Conservation (phyloP, 768 basidiomycete genomes). For the Kwoniella sp. region DNA sequence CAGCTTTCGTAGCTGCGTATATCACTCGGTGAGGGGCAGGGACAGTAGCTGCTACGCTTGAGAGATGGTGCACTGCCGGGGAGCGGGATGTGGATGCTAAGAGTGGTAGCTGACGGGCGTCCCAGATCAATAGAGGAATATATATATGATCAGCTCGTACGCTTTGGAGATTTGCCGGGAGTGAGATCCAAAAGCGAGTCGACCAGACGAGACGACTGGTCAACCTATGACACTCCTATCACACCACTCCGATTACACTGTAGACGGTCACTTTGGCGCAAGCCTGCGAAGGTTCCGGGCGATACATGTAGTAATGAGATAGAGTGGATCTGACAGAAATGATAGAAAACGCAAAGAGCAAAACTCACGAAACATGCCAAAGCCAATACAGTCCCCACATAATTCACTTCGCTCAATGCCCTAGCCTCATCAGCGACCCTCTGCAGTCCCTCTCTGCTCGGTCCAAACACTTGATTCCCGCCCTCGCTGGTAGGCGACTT, state of each 20-base stretch:
- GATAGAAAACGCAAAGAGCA: conserved; percentile 2
- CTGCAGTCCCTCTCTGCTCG: conserved; percentile 64
- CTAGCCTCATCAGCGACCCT: conserved; percentile 60
- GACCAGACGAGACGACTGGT: no score
- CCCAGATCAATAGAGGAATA: background rate
- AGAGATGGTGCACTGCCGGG: conserved; percentile 77
- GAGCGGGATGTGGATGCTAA: conserved; percentile 66
- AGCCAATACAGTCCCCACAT: conserved; percentile 47
- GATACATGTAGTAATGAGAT: no score
- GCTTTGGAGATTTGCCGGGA: background rate
- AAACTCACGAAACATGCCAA: conserved; percentile 52
- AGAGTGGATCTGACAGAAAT: background rate
- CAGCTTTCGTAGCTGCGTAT: conserved; percentile 81
- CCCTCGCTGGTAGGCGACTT: background rate
- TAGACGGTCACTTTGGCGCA: no score
- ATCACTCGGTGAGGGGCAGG: conserved; percentile 83
- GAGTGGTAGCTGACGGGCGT: conserved; percentile 74
- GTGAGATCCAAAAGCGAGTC: no score
- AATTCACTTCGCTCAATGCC: conserved; percentile 49
- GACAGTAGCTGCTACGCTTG: conserved; percentile 74
- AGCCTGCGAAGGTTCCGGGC: no score
- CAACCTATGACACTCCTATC: no score
- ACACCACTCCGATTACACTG: no score
- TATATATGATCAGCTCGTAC: background rate
- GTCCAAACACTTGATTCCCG: conserved; percentile 17